Percentiles rank a stretch among this genome's conserved stretches.
Conservation (phyloP, 345 rosid species). For the Barbarea vulgaris region DNA sequence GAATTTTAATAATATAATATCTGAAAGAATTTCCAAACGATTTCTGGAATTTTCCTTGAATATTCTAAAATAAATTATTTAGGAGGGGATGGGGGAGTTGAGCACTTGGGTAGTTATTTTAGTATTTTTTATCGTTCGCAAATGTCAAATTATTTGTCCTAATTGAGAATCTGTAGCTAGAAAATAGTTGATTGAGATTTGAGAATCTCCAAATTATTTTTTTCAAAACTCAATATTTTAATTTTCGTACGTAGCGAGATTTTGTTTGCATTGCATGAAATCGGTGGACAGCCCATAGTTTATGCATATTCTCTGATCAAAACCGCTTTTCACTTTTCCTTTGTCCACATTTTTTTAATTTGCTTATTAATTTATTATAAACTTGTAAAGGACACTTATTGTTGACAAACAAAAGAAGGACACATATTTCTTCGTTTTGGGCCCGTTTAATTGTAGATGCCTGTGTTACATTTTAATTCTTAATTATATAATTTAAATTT, state of each 20-base stretch:
- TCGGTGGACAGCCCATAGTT: slow-evolving; percentile 45
- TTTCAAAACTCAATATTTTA: background rate
- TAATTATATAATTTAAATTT: background rate
- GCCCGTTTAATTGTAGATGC: slow-evolving; percentile 12
- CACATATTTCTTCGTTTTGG: slow-evolving; percentile 37
- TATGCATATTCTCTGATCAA: slow-evolving; percentile 29
- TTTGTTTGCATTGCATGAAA: slow-evolving; percentile 46
- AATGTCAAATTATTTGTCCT: background rate
- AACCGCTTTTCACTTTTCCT: slow-evolving; percentile 34
- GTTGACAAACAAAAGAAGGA: background rate
- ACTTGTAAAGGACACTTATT: background rate
- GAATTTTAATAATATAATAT: background rate
- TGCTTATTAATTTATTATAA: background rate
- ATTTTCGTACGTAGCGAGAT: slow-evolving; percentile 30
- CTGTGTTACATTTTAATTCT: background rate
- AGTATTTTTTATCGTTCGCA: background rate
- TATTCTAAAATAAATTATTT: background rate
- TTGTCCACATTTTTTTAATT: background rate
- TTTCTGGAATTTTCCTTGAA: background rate
- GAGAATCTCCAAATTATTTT: slow-evolving; percentile 2
- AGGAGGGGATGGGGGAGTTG: background rate
- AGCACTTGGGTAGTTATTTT: background rate
- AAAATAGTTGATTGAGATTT: slow-evolving; percentile 18
- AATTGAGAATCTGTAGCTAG: slow-evolving; percentile 16
- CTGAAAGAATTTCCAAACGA: background rate